Base-by-base conservation (phyloP, 164 flowering plant genomes). In the Piper betle region DNA sequence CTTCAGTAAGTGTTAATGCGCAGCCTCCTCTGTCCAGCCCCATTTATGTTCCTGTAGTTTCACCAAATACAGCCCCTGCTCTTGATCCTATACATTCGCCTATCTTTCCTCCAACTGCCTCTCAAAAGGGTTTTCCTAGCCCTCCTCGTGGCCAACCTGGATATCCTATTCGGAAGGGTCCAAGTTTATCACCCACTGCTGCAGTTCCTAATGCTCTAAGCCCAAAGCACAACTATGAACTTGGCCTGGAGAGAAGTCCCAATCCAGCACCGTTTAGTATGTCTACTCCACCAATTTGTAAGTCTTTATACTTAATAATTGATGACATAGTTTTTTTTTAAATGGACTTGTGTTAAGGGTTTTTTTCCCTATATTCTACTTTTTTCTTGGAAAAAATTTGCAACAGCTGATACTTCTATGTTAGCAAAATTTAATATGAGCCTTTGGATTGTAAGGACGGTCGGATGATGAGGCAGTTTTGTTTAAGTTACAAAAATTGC, bases 181-280 rank as follows among this genome's bases (percentile, higher is more conserved):
- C 81, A 37, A 43, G 60, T 46, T 55, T 69, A 25, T 62, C 84
- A 60, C 85, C 82, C 42, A 43, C 65, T 52, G 77, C 80, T 37
- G 48, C 43, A 19, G 70, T 64, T 48, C 69, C 76, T 5, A 62
- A 59, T 70, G 74, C 68, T 37, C 64, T 77, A n/a, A 61, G 64
- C 55, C 70, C 68, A 58, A 66, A 70, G 40, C 63, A 53, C 41
- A 66, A 62, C 18, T 56, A 48, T 13, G 64, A 63, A 53, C 64
- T 39, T 59, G 60, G 66, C 10, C 61, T 64, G 12, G 50, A 12
- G 10, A 46, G 15, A 46, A 46, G 3, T 9, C 50, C 50, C 15
- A 66, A 65, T 46, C 53, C 53, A 66, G 71, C 74, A 4, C 75
- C 77, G 3, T 61, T 80, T 9, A 60, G 64, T n/a, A 57, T 58